Evolutionary conservation across 139 green algal genomes (phyloP), one percentile per base, ranked within the genome.

Genomic region (Chlorella sorokiniana): DNA sequence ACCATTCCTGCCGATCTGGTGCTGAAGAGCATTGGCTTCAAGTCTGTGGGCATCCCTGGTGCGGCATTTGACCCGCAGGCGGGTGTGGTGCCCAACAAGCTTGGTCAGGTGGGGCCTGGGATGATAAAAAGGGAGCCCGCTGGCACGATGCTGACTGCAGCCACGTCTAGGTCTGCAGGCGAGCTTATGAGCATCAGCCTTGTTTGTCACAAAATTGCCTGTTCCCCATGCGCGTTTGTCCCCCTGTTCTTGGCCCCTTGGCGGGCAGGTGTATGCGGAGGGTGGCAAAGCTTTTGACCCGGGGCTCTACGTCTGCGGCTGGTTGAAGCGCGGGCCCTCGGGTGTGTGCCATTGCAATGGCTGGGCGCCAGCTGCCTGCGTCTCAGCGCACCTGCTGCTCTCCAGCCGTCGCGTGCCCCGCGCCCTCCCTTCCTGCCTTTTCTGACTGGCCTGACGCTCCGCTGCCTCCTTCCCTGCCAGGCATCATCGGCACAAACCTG

Each of bases 401-500:
- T 16, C 48, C 11, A 59, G 48, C 48, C 14, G 14, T 16, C 48
- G 16, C 48, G 48, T 59, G 48, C 48, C 48, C 11, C 48, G 11
- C 11, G 48, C 14, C 48, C 16, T 16, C 48, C 48, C 48, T 59
- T 59, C 48, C 48, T 59, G 16, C 48, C n/a, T n/a, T n/a, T n/a
- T n/a, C n/a, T n/a, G n/a, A n/a, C n/a, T n/a, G n/a, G n/a, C n/a
- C n/a, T n/a, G n/a, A n/a, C n/a, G n/a, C n/a, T n/a, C n/a, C n/a
- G n/a, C n/a, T n/a, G n/a, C n/a, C n/a, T n/a, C n/a, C n/a, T n/a
- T 11, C 61, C 56, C 37, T 37, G 67, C n/a, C 71, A 78, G 71
- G 95, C 81, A 97, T 98, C 85, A 97, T 98, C 35, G 95, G 94
- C 40, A 97, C 93, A 40, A 98, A 98, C 80, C 65, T 96, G 33